Percentiles rank a stretch among this genome's conserved stretches.
phyloP scores from a whole-genome alignment of 257 asterid genomes.

The Marsdenia floribunda region DNA sequence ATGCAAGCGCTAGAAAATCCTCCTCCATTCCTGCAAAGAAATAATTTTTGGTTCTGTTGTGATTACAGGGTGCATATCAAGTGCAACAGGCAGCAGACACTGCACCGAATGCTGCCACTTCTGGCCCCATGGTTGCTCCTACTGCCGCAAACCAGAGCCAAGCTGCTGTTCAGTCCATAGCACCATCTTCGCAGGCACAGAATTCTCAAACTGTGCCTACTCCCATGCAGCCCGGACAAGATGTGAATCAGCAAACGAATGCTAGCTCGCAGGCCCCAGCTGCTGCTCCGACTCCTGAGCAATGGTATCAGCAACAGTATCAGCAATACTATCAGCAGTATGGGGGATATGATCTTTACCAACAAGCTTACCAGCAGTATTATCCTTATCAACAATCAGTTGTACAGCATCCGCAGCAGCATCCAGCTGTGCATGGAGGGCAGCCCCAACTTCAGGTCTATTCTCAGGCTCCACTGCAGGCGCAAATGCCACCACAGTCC shows the following conservation, averaged over 20 bases:
- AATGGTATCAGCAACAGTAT: slow-evolving; percentile 82
- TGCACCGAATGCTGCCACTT: slow-evolving; percentile 29
- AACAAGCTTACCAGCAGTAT: slow-evolving; percentile 58
- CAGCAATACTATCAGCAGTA: slow-evolving; percentile 91
- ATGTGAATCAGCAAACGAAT: slow-evolving; percentile 38
- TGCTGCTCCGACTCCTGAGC: slow-evolving; percentile 54
- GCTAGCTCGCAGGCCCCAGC: slow-evolving; percentile 43
- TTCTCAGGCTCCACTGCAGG: slow-evolving; percentile 33
- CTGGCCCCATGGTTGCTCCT: slow-evolving; percentile 37
- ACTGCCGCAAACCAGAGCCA: slow-evolving; percentile 38
- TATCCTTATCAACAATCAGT: slow-evolving; percentile 58
- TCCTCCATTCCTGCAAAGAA: not conserved
- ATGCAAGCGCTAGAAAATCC: not conserved
- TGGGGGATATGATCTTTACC: slow-evolving; percentile 64
- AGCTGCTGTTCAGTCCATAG: slow-evolving; percentile 38
- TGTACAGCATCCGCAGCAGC: slow-evolving; percentile 58
- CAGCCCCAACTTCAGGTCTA: slow-evolving; percentile 51
- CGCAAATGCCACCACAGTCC: slow-evolving; percentile 28
- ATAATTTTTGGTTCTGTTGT: slow-evolving; percentile 1
- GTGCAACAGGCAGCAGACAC: slow-evolving; percentile 50
- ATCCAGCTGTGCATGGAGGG: slow-evolving; percentile 33
- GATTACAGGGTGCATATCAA: slow-evolving; percentile 62
- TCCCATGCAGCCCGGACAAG: slow-evolving; percentile 48
- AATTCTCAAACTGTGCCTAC: slow-evolving; percentile 43
- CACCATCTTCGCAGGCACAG: slow-evolving; percentile 46